phyloP scores from a whole-genome alignment of 768 basidiomycete genomes.

The Sarcodon aspratus region DNA sequence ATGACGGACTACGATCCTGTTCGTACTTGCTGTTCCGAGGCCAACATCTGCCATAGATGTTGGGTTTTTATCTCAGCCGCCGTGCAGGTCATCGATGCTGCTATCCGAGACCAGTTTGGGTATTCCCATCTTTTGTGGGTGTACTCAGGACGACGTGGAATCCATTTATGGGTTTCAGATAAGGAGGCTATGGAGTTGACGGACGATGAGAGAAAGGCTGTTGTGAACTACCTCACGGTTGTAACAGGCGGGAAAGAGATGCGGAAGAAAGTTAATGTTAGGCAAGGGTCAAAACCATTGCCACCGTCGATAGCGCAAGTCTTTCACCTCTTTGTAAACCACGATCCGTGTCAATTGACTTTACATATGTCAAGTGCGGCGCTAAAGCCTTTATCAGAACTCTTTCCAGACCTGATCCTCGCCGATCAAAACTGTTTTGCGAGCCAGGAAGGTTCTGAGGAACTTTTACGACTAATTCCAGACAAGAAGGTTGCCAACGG shows the following conservation, averaged over 20 bases:
- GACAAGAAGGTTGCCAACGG: slow-evolving; percentile 36
- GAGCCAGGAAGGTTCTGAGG: slow-evolving; percentile 58
- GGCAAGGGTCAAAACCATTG: slow-evolving; percentile 32
- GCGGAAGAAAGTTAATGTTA: slow-evolving; percentile 73
- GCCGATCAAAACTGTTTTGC: slow-evolving; percentile 79
- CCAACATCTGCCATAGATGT: slow-evolving; percentile 84
- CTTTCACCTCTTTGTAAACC: neutral
- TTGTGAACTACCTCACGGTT: slow-evolving; percentile 84
- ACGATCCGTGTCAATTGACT: neutral
- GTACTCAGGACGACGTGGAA: slow-evolving; percentile 96
- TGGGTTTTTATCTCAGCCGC: slow-evolving; percentile 94
- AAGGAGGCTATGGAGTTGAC: slow-evolving; percentile 77
- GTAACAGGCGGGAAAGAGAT: slow-evolving; percentile 73
- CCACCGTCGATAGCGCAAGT: slow-evolving; percentile 66
- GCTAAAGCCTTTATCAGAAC: slow-evolving; percentile 32
- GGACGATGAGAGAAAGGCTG: slow-evolving; percentile 79
- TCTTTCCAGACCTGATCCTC: slow-evolving; percentile 62
- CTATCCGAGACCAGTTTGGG: slow-evolving; percentile 83
- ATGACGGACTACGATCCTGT: slow-evolving; percentile 99
- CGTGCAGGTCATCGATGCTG: slow-evolving; percentile 72
- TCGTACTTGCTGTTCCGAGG: slow-evolving; percentile 88
- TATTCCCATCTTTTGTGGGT: slow-evolving; percentile 91
- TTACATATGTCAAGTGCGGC: slow-evolving; percentile 13
- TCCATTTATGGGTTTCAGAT: slow-evolving; percentile 97
- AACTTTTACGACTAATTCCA: slow-evolving; percentile 65